Percentiles rank a stretch among this genome's conserved stretches.
These are phyloP conservation scores for Thuja plicata DNA, from an alignment of 83 land plant species.

Conservation along the genomic window DNA sequence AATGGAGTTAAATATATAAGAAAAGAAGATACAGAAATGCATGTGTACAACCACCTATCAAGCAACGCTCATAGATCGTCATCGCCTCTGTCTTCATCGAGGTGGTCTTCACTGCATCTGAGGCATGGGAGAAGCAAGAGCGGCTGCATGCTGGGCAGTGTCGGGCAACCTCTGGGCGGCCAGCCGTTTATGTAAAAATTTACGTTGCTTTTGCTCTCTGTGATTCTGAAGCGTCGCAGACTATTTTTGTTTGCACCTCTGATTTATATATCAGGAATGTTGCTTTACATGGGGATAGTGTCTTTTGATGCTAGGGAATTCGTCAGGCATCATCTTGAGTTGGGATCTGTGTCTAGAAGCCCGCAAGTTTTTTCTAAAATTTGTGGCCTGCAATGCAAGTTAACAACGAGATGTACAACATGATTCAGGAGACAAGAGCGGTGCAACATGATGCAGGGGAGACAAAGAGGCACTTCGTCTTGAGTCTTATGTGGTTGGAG, in stretches of 20 bases:
- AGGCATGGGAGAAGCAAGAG: slow-evolving; percentile 28
- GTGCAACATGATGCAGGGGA: too few species aligned
- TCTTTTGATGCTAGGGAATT: slow-evolving; percentile 31
- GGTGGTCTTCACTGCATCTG: slow-evolving; percentile 39
- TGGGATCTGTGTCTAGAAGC: slow-evolving; percentile 60
- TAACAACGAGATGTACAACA: slow-evolving; percentile 18
- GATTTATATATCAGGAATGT: slow-evolving; percentile 79
- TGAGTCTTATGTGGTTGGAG: too few species aligned
- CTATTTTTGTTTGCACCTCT: slow-evolving; percentile 80
- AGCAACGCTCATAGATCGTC: slow-evolving; percentile 23
- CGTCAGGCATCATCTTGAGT: slow-evolving; percentile 25
- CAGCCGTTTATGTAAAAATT: slow-evolving; percentile 45
- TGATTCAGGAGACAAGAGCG: too few species aligned
- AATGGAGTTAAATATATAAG: slow-evolving; percentile 1
- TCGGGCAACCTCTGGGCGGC: slow-evolving; percentile 9
- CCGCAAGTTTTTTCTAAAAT: slow-evolving; percentile 54
- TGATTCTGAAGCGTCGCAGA: slow-evolving; percentile 71
- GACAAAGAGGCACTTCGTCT: too few species aligned
- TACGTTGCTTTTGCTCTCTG: slow-evolving; percentile 57
- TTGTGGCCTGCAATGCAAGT: slow-evolving; percentile 59
- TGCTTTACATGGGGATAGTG: slow-evolving; percentile 79
- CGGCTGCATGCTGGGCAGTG: slow-evolving; percentile 14
- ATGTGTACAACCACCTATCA: slow-evolving; percentile 34
- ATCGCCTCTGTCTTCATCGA: slow-evolving; percentile 47
- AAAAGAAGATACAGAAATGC: slow-evolving; percentile 9